These are phyloP conservation scores for Rutidosis leptorrhynchoides DNA, from an alignment of 129 eudicot genomes.

Conservation along the genomic window DNA sequence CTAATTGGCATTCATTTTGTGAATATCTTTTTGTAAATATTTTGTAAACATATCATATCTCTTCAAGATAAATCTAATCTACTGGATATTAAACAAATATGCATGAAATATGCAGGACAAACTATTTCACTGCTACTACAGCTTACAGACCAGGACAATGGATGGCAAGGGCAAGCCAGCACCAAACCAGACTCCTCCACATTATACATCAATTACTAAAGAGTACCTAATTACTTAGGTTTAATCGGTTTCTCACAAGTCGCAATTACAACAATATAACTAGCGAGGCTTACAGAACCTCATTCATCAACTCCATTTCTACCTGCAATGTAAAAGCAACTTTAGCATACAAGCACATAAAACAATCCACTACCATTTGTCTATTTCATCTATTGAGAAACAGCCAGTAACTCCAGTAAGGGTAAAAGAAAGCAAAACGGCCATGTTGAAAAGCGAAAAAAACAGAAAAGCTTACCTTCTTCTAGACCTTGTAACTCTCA, in stretches of 20 bases:
- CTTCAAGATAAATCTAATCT: too few species aligned
- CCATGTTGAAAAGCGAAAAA: not conserved
- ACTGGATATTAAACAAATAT: not conserved
- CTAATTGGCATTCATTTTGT: too few species aligned
- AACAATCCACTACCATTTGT: not conserved
- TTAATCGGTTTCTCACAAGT: not conserved
- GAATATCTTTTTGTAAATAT: too few species aligned
- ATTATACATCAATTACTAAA: too few species aligned
- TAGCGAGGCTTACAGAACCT: constrained; percentile 29
- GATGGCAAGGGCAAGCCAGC: not conserved
- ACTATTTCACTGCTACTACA: not conserved
- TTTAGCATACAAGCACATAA: not conserved
- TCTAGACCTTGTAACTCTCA: constrained; percentile 53
- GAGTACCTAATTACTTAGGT: not conserved
- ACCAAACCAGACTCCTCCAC: not conserved
- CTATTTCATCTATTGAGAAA: not conserved
- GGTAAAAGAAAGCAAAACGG: not conserved
- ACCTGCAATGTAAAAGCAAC: constrained; percentile 19
- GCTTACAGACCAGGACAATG: not conserved
- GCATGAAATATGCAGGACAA: not conserved
- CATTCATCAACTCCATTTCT: constrained; percentile 19
- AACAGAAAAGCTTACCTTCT: constrained; percentile 44
- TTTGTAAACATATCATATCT: too few species aligned
- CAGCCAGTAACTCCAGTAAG: not conserved
- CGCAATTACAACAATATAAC: constrained; percentile 11